A percentile compares a stretch with the other conserved stretches of the same genome.
Conservation (phyloP, 176 grass and related monocot genomes). For the Aechmea fasciata region DNA sequence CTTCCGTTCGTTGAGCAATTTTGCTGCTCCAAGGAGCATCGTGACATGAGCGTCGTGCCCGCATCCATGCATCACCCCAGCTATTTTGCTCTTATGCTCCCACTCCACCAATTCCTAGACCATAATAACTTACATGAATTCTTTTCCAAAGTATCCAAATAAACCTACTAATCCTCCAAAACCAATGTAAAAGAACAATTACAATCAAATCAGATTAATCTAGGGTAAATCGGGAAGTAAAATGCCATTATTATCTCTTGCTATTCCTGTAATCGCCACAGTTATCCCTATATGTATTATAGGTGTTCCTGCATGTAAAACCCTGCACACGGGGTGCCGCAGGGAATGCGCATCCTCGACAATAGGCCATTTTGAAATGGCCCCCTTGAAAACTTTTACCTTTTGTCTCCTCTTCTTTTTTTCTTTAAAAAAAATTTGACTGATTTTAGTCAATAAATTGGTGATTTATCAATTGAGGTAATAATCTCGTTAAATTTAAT, state of each 20-base stretch:
- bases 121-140: not conserved
- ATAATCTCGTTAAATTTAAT: too few relatives aligned
- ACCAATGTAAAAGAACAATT: not conserved
- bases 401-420: too few relatives aligned
- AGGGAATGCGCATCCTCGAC: not conserved
- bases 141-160: slow-evolving; percentile 5
- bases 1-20: slow-evolving; percentile 77
- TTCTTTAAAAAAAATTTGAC: too few relatives aligned
- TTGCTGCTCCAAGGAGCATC: slow-evolving; percentile 84
- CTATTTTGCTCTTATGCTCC: slow-evolving; percentile 82
- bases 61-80: slow-evolving; percentile 87
- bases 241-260: too few relatives aligned
- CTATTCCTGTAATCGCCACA: too few relatives aligned
- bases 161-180: not conserved
- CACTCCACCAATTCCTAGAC: slow-evolving; percentile 77
- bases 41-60: slow-evolving; percentile 79
- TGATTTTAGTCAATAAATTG: too few relatives aligned
- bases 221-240: too few relatives aligned
- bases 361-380: not conserved
- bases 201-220: not conserved
- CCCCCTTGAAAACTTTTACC: not conserved
- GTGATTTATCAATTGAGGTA: too few relatives aligned
- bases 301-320: not conserved
- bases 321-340: not conserved
- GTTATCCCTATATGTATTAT: too few relatives aligned